Conservation (phyloP, 805 yeast species). For the Candida nonsorbophila region DNA sequence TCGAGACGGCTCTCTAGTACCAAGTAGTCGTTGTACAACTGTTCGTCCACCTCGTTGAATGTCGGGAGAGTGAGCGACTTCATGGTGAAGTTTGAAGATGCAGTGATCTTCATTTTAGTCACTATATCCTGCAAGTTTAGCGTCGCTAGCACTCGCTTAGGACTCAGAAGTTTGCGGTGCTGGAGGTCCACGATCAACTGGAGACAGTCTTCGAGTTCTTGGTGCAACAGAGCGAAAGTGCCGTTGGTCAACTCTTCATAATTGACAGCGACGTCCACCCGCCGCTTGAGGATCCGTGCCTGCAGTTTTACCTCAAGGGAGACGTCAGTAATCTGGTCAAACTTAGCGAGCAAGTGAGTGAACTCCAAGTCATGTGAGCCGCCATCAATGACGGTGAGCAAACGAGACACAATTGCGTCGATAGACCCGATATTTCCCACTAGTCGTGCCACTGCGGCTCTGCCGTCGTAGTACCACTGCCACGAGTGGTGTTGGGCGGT, state of each 20-base stretch:
- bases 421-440: conserved; percentile 14
- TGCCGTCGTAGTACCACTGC: conserved; percentile 22
- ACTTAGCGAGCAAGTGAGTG: conserved; percentile 15
- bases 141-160: conserved; percentile 10
- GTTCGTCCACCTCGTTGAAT: conserved; percentile 22
- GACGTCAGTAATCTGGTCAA: conserved; percentile 21
- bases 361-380: conserved; percentile 5
- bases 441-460: conserved; percentile 13
- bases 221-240: conserved; percentile 16
- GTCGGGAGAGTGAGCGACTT: conserved; percentile 23
- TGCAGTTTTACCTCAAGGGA: conserved; percentile 20
- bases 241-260: conserved; percentile 21
- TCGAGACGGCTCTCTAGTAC: conserved; percentile 35
- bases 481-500: conserved; percentile 6
- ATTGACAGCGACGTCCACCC: conserved; percentile 21
- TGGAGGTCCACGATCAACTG: conserved; percentile 11
- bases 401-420: conserved; percentile 18
- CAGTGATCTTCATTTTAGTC: conserved; percentile 17
- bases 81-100: conserved; percentile 11
- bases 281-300: conserved; percentile 14
- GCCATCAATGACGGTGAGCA: conserved; percentile 13
- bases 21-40: conserved; percentile 36
- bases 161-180: conserved; percentile 14
- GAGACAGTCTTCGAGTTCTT: conserved; percentile 21
- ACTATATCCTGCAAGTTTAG: conserved; percentile 14